Base-by-base conservation (phyloP, 2,329 filamentous ascomycete genomes). In the Fusarium humuli region DNA sequence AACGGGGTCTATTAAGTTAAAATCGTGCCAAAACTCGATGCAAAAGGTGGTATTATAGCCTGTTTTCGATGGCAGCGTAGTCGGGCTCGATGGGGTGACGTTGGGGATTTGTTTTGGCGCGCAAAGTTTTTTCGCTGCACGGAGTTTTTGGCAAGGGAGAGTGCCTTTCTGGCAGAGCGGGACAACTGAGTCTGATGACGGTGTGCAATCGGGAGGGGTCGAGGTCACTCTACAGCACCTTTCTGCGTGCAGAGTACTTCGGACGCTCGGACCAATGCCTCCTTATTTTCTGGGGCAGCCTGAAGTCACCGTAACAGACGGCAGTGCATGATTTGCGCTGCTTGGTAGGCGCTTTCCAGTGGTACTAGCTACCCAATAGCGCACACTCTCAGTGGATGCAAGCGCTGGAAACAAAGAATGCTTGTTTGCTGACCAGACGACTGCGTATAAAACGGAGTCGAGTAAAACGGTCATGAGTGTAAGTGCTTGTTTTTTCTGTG, bases 61-160 rank as follows among this genome's bases (percentile, higher is more conserved):
- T 79, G 79, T 79, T 88, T 86, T 85, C 81, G 87, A 89, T 87
- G 85, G 78, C 72, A 76, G 77, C 84, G 83, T 74, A 81, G 71
- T 82, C 76, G 76, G 78, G 74, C 76, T 80, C 76, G 84, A 86
- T 84, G 84, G 82, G 81, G 82, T 86, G 85, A 85, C 84, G 85
- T 87, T 86, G 84, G 79, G 79, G 80, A 81, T 83, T 66, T 82
- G 82, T 83, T 86, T 83, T 82, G 83, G 79, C 83, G 83, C 83
- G 81, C 82, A 81, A 81, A 82, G 82, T 86, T 83, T 86, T 86
- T 66, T 86, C 83, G 79, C 82, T 80, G 75, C 61, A 56, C 34
- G 77, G 74, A 64, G 74, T 73, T 76, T 66, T 66, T 73, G 75
- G 78, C 75, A 78, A 71, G 76, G 73, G 73, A 69, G 65, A 61